Conservation (phyloP, 1,284 basidiomycete species). For the Papiliotrema laurentii region DNA sequence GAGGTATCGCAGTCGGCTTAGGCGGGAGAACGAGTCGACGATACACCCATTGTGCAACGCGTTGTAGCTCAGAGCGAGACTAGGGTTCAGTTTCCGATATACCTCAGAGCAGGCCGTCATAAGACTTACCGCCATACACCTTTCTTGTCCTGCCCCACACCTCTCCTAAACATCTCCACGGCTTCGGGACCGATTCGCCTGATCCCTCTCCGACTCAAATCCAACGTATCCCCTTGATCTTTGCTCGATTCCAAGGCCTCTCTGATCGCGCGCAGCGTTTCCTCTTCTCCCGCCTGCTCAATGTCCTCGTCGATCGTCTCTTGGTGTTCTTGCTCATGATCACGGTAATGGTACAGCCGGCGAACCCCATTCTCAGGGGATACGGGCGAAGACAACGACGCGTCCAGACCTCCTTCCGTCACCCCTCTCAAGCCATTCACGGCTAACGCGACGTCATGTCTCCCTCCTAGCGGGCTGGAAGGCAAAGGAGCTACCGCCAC, state of each 20-base stretch:
- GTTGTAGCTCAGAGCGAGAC: constrained; percentile 84
- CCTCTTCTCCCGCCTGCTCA: background rate
- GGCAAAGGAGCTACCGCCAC: background rate
- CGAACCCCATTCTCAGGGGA: too few relatives aligned
- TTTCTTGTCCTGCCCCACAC: constrained; percentile 56
- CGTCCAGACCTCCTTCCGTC: too few relatives aligned
- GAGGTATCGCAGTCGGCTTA: constrained; percentile 80
- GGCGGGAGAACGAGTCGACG: constrained; percentile 69
- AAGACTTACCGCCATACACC: constrained; percentile 63
- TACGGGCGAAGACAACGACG: too few relatives aligned
- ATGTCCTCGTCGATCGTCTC: background rate
- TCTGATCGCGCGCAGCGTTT: too few relatives aligned
- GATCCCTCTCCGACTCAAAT: constrained; percentile 71
- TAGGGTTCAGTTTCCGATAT: constrained; percentile 34
- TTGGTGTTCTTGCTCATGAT: background rate
- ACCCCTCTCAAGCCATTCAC: constrained; percentile 5
- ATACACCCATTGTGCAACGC: constrained; percentile 63
- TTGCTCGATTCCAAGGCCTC: constrained; percentile 64
- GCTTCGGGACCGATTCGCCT: constrained; percentile 69
- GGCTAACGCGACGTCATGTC: constrained; percentile 6
- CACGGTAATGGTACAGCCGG: too few relatives aligned
- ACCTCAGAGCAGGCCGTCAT: background rate
- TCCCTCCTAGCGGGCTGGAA: background rate
- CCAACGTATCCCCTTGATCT: constrained; percentile 74
- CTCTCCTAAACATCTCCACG: constrained; percentile 61